Base-by-base conservation (phyloP, 495 filamentous ascomycete genomes). In the Talaromyces ruber region DNA sequence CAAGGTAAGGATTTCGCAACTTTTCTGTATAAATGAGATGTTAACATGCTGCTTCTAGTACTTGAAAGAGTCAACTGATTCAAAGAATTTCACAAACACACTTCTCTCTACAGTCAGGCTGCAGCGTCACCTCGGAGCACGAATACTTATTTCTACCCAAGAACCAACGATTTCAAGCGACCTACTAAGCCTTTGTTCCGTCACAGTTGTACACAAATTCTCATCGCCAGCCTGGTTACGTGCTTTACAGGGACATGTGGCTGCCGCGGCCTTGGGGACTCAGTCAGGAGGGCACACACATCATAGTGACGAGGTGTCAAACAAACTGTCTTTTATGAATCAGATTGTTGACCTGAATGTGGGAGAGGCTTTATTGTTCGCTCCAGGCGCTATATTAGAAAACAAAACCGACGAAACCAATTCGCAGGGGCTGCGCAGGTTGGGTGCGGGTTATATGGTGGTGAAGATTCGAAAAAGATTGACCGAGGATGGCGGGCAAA, bases 131-230 rank as follows among this genome's bases (percentile, higher is more conserved):
- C 69, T 86, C 0, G 89, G 77, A 4, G 76, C 81, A 0, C 80
- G 88, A 1, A 74, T 92, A 14, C 62, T 93, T 39, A 86, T 93
- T 30, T 84, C 89, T 0, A 93, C 90, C 0, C 88, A 94, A 66
- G 90, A 93, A 64, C 90, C 90, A 0, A 92, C 88, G 0, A 83
- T 93, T 45, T 87, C 86, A 0, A 82, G 84, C 0, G 71, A 74
- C 25, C 80, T 93, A 2, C 75, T 93, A 0, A 87, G 87, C 62
- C 78, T 93, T 6, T 90, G 84, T 69, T 86, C 82, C n/a, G 74
- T 87, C 21, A 89, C 86, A 0, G 81, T 93, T 60, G 83, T 93
- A 0, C 90, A 94, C 68, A 79, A 86, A 14, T 93, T 93, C 65
- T 84, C 80, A 0, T 88, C 83, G 2, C 89, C 89, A 0, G 82